Percentiles rank a stretch among this genome's conserved stretches.
Evolutionary conservation across 1,139 yeast genomes (phyloP).

Genomic region (Geotrichum macrosporum): DNA sequence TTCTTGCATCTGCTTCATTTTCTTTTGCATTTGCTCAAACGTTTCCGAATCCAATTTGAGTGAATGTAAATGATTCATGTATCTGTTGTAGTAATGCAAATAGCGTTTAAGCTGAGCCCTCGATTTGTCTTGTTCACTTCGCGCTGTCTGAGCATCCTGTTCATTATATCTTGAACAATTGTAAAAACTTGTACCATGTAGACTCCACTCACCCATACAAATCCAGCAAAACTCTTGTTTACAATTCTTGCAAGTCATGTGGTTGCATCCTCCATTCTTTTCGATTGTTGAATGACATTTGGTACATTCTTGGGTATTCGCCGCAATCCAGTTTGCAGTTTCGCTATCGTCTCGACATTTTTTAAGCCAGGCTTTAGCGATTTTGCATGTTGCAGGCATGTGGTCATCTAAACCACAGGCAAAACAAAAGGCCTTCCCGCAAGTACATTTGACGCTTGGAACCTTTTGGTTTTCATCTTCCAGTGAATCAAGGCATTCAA

Average conservation of each 20-base stretch:
- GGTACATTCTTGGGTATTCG: slow-evolving; percentile 83
- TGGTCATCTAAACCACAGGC: slow-evolving; percentile 67
- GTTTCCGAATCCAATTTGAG: slow-evolving; percentile 67
- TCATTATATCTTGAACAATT: slow-evolving; percentile 62
- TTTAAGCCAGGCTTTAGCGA: slow-evolving; percentile 68
- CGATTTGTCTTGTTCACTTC: slow-evolving; percentile 38
- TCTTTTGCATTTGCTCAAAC: slow-evolving; percentile 56
- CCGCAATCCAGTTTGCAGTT: slow-evolving; percentile 83
- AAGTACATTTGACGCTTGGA: slow-evolving; percentile 66
- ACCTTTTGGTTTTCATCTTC: slow-evolving; percentile 41
- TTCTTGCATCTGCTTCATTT: slow-evolving; percentile 63
- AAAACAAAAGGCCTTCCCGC: slow-evolving; percentile 73
- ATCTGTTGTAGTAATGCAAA: slow-evolving; percentile 71
- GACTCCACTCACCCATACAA: slow-evolving; percentile 71
- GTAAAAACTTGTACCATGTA: slow-evolving; percentile 64
- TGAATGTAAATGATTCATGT: slow-evolving; percentile 72
- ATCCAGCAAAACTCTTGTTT: slow-evolving; percentile 87
- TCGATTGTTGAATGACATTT: slow-evolving; percentile 55
- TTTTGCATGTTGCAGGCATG: slow-evolving; percentile 72
- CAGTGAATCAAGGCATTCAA: slow-evolving; percentile 44
- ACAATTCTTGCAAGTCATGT: slow-evolving; percentile 85
- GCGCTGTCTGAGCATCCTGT: slow-evolving; percentile 37
- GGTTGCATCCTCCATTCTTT: slow-evolving; percentile 94
- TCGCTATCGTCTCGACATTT: slow-evolving; percentile 86
- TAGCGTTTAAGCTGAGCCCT: slow-evolving; percentile 55